Evolutionary conservation across 202 grass and related monocot genomes (phyloP), one percentile per base, ranked within the genome.

Genomic region (Carex sylvatica): DNA sequence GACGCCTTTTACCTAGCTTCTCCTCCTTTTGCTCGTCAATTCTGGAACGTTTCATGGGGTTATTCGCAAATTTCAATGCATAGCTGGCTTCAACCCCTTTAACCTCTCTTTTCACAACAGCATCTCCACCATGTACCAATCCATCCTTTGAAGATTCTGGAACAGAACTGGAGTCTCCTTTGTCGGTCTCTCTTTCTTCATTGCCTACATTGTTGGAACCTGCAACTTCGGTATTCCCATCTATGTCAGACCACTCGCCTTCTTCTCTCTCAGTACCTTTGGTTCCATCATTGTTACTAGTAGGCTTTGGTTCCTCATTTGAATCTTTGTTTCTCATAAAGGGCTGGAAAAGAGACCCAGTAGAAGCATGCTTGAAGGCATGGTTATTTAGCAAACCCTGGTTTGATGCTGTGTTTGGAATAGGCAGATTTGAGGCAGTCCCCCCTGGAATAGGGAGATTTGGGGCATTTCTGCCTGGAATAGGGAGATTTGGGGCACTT

Each of bases 231-330:
- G 86, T 85, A 84, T 84, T 84, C 35, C 75, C 85, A 83, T 93
- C 96, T 80, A 88, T 83, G 87, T 99, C 96, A 88, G 96, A 99
- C 96, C 96, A 99, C 75, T 99, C 96, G 8, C 96, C 96, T 85
- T 96, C 96, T 95, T 99, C 96, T 90, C 89, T 99, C 90, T 99
- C 96, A 89, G 80, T 71, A 55, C 74, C 54, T 74, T 85, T 83
- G 42, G 71, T 26, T 85, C 80, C 69, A 31, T 89, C 88, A 82
- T 77, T 85, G 60, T 74, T 80, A 38, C 81, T 56, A 18, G 67
- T 72, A 62, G 22, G 28, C 44, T 76, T 83, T n/a, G 47, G 79
- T 80, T 18, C 77, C 85, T 81, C 64, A 69, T 61, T 83, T 67
- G 81, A 84, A 82, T 91, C 86, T 81, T 83, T 92, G 56, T 63